Percentiles rank a stretch among this genome's conserved stretches.
These are phyloP conservation scores for Akanthomyces uredinophilus DNA, from an alignment of 2,329 filamentous ascomycete genomes.

Conservation along the genomic window DNA sequence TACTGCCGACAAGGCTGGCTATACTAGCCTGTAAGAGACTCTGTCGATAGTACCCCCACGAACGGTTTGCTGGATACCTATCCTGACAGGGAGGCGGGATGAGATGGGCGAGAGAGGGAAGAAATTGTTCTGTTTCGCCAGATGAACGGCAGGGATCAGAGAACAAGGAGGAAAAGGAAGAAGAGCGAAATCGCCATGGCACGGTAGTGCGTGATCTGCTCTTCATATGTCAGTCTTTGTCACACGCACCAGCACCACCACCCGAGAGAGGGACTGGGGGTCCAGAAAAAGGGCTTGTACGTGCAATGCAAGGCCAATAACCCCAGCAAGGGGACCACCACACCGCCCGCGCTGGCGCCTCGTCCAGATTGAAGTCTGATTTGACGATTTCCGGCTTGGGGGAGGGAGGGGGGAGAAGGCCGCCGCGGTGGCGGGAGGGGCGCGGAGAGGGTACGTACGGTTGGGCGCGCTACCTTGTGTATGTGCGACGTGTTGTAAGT, in stretches of 20 bases:
- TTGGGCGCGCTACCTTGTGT: background rate
- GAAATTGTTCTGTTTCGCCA: too few species aligned
- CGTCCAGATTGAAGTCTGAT: background rate
- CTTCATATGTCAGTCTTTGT: slow-evolving; percentile 3
- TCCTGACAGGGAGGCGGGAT: background rate
- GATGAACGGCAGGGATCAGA: background rate
- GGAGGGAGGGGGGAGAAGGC: background rate
- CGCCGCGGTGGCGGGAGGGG: background rate
- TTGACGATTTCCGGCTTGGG: background rate
- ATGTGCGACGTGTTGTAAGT: slow-evolving; percentile 4
- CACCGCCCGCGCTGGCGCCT: slow-evolving; percentile 7
- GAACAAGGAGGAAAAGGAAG: background rate
- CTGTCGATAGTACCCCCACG: background rate
- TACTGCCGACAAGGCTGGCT: background rate
- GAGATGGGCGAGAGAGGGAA: background rate
- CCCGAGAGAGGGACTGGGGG: background rate
- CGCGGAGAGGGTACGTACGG: background rate
- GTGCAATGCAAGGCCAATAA: slow-evolving; percentile 12
- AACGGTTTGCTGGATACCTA: background rate
- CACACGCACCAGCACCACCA: too few species aligned
- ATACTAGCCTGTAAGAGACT: background rate
- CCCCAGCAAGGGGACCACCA: slow-evolving; percentile 8
- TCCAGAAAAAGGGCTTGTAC: background rate
- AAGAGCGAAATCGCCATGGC: background rate
- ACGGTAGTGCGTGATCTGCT: slow-evolving; percentile 5